Evolutionary conservation across 805 yeast species (phyloP), one percentile per base, ranked within the genome.

Genomic region (Wickerhamomyces sydowiorum): DNA sequence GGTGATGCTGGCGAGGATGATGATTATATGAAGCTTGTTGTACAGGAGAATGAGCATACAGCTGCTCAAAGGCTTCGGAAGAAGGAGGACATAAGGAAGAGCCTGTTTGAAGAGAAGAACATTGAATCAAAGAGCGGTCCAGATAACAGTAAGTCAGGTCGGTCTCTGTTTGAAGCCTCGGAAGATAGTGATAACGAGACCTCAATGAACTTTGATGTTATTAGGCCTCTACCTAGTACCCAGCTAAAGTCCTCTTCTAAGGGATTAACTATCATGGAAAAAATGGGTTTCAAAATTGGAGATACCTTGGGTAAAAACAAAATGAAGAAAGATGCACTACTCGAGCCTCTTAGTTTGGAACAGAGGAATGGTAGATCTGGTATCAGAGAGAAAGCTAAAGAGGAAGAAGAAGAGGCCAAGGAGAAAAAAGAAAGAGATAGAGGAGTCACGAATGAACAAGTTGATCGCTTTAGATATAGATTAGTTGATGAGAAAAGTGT

Each of bases 271-370:
- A 76, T 78, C 46, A 77, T 79, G 84, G 62, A 66, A 48, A 72
- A 66, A 48, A 78, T 79, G 84, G 85, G 84, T 1, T 79, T 67
- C 51, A 66, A 62, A 41, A 53, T 68, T 3, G 82, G 81, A 17
- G 63, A 67, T 21, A 51, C 67, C 0, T 56, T 76, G 15, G 81
- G 82, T 0, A 48, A 40, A 19, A 43, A 51, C 13, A 45, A 37
- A 21, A n/a, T 42, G 12, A 42, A 49, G 24, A 24, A 46, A 19
- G 48, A 51, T 5, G 65, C 63, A 0, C 21, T 61, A 5, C 30
- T 41, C 5, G 67, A 58, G 36, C 75, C 76, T 1, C 51, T 70
- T 7, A 8, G 52, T 12, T 48, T 49, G 9, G 19, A 47, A 7
- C 46, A 59, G 1, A 44, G 46, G 20, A 23, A 19, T 7, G 49